phyloP scores from a whole-genome alignment of 208 protist species.

The Trypanosoma vivax region DNA sequence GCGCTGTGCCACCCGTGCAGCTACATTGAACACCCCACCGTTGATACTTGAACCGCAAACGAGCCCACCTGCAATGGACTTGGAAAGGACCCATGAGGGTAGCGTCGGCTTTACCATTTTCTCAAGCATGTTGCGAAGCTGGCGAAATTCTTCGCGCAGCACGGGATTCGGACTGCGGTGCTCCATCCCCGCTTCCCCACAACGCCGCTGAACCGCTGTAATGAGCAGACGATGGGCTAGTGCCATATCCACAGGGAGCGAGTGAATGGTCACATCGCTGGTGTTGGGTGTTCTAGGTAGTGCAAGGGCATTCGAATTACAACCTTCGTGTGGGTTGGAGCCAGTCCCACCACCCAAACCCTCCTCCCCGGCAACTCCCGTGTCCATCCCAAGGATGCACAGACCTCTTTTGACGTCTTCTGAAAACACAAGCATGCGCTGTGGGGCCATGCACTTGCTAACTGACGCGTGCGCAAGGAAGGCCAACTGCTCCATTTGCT shows the following conservation, averaged over 20 bases:
- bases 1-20: conserved; percentile 70
- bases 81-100: conserved; percentile 55
- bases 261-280: conserved; percentile 30
- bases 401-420: conserved; percentile 53
- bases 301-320: neutral
- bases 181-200: neutral
- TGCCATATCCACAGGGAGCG: conserved; percentile 38
- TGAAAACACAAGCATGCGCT: conserved; percentile 49
- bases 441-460: conserved; percentile 52
- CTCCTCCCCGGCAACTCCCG: conserved; percentile 25
- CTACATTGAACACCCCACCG: conserved; percentile 66
- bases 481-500: conserved; percentile 32
- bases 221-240: conserved; percentile 56
- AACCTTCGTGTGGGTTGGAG: neutral
- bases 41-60: conserved; percentile 64
- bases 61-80: conserved; percentile 51
- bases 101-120: conserved; percentile 30
- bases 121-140: conserved; percentile 33
- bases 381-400: conserved; percentile 33
- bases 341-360: neutral
- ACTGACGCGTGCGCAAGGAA: conserved; percentile 63
- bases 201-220: conserved; percentile 47
- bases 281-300: neutral
- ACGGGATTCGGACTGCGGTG: conserved; percentile 69
- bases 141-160: conserved; percentile 42